These are phyloP conservation scores for Magnusiomyces magnusii DNA, from an alignment of 1,139 yeast species.

Conservation along the genomic window DNA sequence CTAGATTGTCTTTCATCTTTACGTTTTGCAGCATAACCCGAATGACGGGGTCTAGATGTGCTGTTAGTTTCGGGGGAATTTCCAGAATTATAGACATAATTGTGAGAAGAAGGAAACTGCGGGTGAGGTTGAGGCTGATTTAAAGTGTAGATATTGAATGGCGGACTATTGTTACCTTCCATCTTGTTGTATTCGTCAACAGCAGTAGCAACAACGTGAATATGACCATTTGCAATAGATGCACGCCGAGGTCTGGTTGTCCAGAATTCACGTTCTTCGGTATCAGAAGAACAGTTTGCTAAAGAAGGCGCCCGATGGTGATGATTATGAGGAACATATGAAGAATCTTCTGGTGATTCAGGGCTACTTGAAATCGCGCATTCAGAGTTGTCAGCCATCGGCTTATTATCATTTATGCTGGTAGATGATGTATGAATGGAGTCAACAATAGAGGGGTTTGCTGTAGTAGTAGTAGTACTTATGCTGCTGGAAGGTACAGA, in stretches of 20 bases:
- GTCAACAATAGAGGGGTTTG: not conserved
- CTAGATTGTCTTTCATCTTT: conserved; percentile 12
- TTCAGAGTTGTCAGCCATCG: not conserved
- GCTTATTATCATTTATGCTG: not conserved
- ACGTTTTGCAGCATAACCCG: conserved; percentile 5
- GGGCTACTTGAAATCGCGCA: not conserved
- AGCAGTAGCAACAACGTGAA: conserved; percentile 25
- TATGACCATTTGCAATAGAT: conserved; percentile 29
- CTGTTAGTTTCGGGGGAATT: conserved; percentile 15
- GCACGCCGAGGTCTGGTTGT: conserved; percentile 25
- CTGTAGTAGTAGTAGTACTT: not conserved
- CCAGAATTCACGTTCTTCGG: not conserved
- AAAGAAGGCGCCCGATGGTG: not conserved
- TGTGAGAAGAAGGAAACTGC: not conserved
- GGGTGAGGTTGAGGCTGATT: conserved; percentile 7
- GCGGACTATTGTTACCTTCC: not conserved
- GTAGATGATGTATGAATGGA: not conserved
- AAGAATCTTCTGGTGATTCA: not conserved
- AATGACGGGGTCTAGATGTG: not conserved
- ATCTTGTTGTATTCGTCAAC: conserved; percentile 19
- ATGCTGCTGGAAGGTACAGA: conserved; percentile 22
- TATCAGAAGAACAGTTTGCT: not conserved
- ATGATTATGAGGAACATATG: not conserved
- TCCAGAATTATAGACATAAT: conserved; percentile 5
- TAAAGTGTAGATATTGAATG: not conserved